Evolutionary conservation across 2,329 filamentous ascomycete genomes (phyloP), one percentile per base, ranked within the genome.

Genomic region (Dichotomopilus funicola): DNA sequence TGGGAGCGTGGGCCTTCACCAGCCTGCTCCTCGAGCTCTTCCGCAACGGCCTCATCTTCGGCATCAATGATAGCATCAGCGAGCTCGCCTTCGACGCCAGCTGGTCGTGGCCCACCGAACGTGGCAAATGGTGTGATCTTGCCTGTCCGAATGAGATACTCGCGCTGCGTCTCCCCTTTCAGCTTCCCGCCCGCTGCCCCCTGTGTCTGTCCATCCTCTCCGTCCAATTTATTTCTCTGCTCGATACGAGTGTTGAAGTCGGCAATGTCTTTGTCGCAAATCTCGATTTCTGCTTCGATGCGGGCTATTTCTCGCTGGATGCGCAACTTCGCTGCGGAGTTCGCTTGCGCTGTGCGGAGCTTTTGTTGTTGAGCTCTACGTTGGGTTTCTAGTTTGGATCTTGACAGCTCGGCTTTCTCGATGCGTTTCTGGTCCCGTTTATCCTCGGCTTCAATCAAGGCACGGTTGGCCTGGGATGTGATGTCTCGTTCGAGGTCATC

Each of bases 101-200:
- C 75, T 3, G 77, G 77, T 1, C 84, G 74, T n/a, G 81, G 78
- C 11, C 82, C 78, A 33, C 83, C 83, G 63, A 95, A 81, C 60
- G 86, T 88, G 6, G 91, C 88, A 66, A 99, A 99, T 0, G 94
- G 94, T 0, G 94, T 99, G 63, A 99, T 97, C 72, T 97, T 97
- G 59, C 94, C 94, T 0, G 92, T 99, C 34, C 94, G 85, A 49
- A 99, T 94, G 47, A 99, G 80, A 68, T 88, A 99, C 47, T 96
- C 91, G 50, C 91, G 83, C 58, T 89, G 85, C 31, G 82, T 90
- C 73, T 97, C 94, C 58, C 88, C 88, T 1, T 88, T 84, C 55
- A 92, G 72, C 53, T 79, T 78, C 8, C 61, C 62, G 6, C 62
- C 62, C 19, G 19, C 19, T 2, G 53, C 37, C 40, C 50, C 48